These are phyloP conservation scores for Raddia guianensis DNA, from an alignment of 176 grass and related monocot genomes.

Conservation along the genomic window DNA sequence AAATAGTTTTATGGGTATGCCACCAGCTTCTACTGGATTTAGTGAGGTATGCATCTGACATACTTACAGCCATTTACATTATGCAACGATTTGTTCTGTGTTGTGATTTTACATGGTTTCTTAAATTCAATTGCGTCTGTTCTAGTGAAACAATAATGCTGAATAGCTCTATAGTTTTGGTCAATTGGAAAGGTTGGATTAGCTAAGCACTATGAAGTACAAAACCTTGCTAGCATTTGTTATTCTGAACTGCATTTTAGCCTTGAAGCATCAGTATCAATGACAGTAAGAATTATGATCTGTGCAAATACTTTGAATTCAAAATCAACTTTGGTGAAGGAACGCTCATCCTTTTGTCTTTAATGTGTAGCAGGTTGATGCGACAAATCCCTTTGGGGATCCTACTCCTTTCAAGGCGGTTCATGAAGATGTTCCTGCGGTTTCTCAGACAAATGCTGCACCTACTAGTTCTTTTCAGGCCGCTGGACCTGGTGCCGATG, in stretches of 20 bases:
- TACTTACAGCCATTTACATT: not conserved
- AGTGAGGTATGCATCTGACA: conserved; percentile 57
- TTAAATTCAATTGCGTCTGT: conserved; percentile 2
- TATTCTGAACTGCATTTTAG: conserved; percentile 7
- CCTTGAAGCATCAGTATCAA: not conserved
- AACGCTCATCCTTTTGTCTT: not conserved
- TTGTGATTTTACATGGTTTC: conserved; percentile 6
- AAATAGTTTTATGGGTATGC: conserved; percentile 60
- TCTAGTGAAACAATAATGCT: not conserved
- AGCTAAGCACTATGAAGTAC: not conserved
- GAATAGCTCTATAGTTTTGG: not conserved
- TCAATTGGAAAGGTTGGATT: not conserved
- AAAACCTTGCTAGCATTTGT: not conserved
- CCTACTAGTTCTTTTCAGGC: conserved; percentile 58
- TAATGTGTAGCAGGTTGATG: conserved; percentile 45
- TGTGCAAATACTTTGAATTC: conserved; percentile 16
- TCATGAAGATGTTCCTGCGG: conserved; percentile 54
- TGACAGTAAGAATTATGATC: not conserved
- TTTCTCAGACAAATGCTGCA: conserved; percentile 53
- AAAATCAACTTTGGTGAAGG: conserved; percentile 25
- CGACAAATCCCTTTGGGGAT: conserved; percentile 89
- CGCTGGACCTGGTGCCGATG: conserved; percentile 35
- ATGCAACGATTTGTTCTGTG: not conserved
- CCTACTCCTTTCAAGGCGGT: conserved; percentile 77
- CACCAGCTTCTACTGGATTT: conserved; percentile 57